These are phyloP conservation scores for Teunomyces panamensis DNA, from an alignment of 805 yeast species.

Conservation along the genomic window DNA sequence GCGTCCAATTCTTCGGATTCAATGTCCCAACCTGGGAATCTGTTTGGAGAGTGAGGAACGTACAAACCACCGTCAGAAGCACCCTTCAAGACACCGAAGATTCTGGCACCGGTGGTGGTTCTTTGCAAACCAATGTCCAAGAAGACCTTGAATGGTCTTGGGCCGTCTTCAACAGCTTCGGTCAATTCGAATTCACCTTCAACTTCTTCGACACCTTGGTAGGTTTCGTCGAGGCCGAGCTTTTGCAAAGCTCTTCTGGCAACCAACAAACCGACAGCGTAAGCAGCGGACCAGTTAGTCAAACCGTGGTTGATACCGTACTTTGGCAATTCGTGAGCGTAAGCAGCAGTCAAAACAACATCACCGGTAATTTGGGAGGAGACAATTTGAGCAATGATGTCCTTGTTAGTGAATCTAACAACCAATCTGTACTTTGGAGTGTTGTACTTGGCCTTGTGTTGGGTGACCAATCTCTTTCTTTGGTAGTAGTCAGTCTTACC, in stretches of 20 bases:
- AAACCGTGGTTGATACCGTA: constrained; percentile 98
- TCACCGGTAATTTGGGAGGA: constrained; percentile 98
- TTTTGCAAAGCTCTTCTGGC: constrained; percentile 99
- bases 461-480: constrained; percentile 98
- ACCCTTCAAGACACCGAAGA: constrained; percentile 99
- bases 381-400: constrained; percentile 95
- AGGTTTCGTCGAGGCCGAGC: constrained; percentile 97
- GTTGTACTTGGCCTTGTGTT: constrained; percentile 99
- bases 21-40: constrained; percentile 99
- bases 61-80: constrained; percentile 99
- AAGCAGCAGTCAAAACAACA: constrained; percentile 93
- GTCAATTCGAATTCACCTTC: constrained; percentile 98
- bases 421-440: constrained; percentile 99
- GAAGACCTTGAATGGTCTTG: constrained; percentile 99
- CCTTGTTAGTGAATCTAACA: constrained; percentile 99
- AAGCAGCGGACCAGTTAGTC: constrained; percentile 99
- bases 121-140: constrained; percentile 99
- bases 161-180: constrained; percentile 99
- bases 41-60: constrained; percentile 98
- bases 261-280: constrained; percentile 96
- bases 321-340: constrained; percentile 97
- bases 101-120: constrained; percentile 99
- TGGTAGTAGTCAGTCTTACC: constrained; percentile 99
- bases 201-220: constrained; percentile 98
- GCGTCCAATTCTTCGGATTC: constrained; percentile 98